Percentiles rank a stretch among this genome's conserved stretches.
Evolutionary conservation across 352 stramenopile species (phyloP).

Genomic region (Globisporangium cystogenes): DNA sequence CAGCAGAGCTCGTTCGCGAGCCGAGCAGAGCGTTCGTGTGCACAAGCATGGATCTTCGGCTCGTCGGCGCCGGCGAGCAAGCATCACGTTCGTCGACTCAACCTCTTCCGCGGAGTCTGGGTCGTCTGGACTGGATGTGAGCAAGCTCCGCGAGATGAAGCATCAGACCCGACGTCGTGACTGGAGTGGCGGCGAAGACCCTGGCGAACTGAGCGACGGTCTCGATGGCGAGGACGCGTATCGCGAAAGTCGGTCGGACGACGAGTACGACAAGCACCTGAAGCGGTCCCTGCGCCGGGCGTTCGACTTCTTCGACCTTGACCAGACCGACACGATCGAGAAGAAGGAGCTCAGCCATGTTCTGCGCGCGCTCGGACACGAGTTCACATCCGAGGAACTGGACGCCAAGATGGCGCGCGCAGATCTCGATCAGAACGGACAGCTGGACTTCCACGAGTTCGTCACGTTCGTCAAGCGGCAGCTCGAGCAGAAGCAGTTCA

Average conservation of each 20-base stretch:
- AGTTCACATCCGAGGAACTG: slow-evolving; percentile 65
- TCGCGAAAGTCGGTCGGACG: slow-evolving; percentile 33
- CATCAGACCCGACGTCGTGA: slow-evolving; percentile 4
- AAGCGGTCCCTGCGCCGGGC: slow-evolving; percentile 53
- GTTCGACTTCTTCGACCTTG: slow-evolving; percentile 78
- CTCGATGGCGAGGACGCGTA: slow-evolving; percentile 17
- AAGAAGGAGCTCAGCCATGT: slow-evolving; percentile 64
- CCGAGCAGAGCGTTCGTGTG: no score
- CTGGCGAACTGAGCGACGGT: slow-evolving; percentile 2
- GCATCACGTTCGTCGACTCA: background rate
- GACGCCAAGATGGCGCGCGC: slow-evolving; percentile 47
- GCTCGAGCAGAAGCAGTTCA: slow-evolving; percentile 47
- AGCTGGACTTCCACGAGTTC: slow-evolving; percentile 77
- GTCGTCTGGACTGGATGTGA: slow-evolving; percentile 38
- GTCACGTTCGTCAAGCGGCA: slow-evolving; percentile 60
- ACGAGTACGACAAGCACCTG: slow-evolving; percentile 52
- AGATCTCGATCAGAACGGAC: slow-evolving; percentile 60
- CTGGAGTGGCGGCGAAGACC: background rate
- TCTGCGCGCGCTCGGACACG: slow-evolving; percentile 57
- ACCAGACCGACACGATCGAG: slow-evolving; percentile 65
- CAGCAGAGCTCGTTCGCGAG: background rate
- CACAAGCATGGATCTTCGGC: background rate
- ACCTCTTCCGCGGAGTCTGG: slow-evolving; percentile 11
- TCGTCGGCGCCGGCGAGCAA: background rate
- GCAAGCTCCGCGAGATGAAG: slow-evolving; percentile 27